A percentile compares a stretch with the other conserved stretches of the same genome.
phyloP scores from a whole-genome alignment of 2,329 filamentous ascomycete genomes.

The Microsporum ferrugineum region DNA sequence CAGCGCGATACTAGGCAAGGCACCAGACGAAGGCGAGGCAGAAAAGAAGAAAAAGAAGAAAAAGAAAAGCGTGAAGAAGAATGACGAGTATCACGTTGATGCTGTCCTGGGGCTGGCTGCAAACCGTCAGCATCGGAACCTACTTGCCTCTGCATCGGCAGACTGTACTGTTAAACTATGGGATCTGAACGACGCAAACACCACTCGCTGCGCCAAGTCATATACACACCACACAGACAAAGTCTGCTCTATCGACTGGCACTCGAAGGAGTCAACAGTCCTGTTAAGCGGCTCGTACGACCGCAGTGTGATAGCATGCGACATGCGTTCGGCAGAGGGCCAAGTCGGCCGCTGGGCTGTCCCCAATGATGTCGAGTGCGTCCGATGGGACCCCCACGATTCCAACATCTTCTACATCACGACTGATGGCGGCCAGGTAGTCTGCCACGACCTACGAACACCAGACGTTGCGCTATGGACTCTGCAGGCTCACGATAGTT shows the following conservation, averaged over 20 bases:
- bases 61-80: conserved; percentile 79
- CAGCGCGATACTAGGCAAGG: conserved; percentile 81
- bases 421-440: conserved; percentile 81
- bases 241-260: conserved; percentile 92
- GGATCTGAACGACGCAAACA: conserved; percentile 87
- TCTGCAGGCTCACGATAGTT: conserved; percentile 87
- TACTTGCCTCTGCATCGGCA: conserved; percentile 87
- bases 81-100: conserved; percentile 88
- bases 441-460: conserved; percentile 79
- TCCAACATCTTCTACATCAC: conserved; percentile 90
- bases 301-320: conserved; percentile 81
- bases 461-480: conserved; percentile 80
- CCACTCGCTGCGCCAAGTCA: conserved; percentile 83
- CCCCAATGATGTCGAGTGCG: conserved; percentile 86
- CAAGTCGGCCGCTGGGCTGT: conserved; percentile 79
- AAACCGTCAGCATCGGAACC: conserved; percentile 85
- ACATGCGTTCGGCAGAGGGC: conserved; percentile 86
- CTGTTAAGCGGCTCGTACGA: conserved; percentile 92
- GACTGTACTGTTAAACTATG: conserved; percentile 97
- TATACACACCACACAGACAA: conserved; percentile 96
- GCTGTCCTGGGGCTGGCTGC: conserved; percentile 82
- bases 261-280: conserved; percentile 73
- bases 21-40: conserved; percentile 32
- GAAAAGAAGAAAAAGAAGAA: conserved; percentile 41
- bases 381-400: conserved; percentile 88